Base-by-base conservation (phyloP, 2,329 filamentous ascomycete genomes). In the Amphichorda felina region DNA sequence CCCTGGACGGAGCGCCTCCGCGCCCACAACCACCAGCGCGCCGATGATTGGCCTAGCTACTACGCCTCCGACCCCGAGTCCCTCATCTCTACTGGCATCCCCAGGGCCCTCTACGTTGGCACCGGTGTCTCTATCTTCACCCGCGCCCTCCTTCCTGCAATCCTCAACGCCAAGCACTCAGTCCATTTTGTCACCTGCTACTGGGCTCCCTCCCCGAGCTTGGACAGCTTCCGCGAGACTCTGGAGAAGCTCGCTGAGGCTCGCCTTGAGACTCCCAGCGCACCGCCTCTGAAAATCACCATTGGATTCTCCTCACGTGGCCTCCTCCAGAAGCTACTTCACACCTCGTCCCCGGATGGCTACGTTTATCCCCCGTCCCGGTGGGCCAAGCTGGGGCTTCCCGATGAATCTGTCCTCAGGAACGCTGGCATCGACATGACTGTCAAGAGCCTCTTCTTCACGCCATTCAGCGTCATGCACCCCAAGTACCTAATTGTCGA, bases 391-490 rank as follows among this genome's bases (percentile, higher is more conserved):
- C 62, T 91, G 2, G 80, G 81, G 0, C 61, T 91, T 4, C 82
- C 82, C 0, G 50, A 61, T 1, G 59, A 66, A 4, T 56, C 63
- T 6, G 43, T 61, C 4, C 51, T 79, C 3, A 61, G 68, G 24
- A 61, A 74, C 4, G 64, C 59, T 1, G 74, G 74, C 3, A 68
- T 93, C 14, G 71, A 87, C 35, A 49, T 93, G 24, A 62, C 68
- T 0, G 72, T 87, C 38, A 88, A 86, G 60, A 85, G 77, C 42
- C 63, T 89, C 7, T 93, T 93, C 55, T 75, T 89, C 42, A 63
- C 78, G 3, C 85, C 85, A 0, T 77, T 91, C 40, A 85, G 82
- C 47, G 79, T 93, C n/a, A 82, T 91, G 75, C 85, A 93, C 50
- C 80, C 84, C 0, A 93, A 93, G 48, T 89, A 84, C 45, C 66